Conservation (phyloP, 1,284 basidiomycete genomes). For the Tylopilus microsporus region DNA sequence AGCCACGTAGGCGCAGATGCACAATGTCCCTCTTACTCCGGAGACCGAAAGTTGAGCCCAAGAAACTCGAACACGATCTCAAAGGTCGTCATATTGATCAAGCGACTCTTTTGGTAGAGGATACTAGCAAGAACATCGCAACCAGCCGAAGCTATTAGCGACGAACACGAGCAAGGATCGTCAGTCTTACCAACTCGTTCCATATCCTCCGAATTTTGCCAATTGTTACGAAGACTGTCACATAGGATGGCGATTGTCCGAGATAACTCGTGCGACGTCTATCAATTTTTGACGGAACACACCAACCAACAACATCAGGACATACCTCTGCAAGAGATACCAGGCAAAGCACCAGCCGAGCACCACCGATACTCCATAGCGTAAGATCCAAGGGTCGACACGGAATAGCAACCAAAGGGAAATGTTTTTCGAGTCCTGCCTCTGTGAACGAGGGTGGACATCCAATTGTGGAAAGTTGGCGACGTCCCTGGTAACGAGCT, state of each 20-base stretch:
- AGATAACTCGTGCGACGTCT: conserved; percentile 72
- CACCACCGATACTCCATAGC: conserved; percentile 82
- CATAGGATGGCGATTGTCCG: conserved; percentile 68
- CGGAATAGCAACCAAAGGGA: conserved; percentile 56
- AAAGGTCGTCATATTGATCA: conserved; percentile 74
- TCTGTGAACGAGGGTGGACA: not conserved
- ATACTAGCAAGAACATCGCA: conserved; percentile 83
- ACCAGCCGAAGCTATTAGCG: conserved; percentile 51
- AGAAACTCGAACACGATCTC: conserved; percentile 79
- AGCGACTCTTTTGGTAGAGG: conserved; percentile 65
- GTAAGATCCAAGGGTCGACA: conserved; percentile 68
- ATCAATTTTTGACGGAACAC: not conserved
- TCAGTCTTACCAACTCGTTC: conserved; percentile 65
- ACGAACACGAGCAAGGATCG: not conserved
- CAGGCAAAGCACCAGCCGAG: conserved; percentile 68
- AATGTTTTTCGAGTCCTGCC: not conserved
- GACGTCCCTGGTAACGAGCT: conserved; percentile 39
- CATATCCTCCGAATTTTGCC: conserved; percentile 92
- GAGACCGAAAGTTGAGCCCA: conserved; percentile 76
- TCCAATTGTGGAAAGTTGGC: conserved; percentile 11
- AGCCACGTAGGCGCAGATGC: not conserved
- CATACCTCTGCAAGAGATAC: conserved; percentile 67
- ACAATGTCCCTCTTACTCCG: conserved; percentile 52
- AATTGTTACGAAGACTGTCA: conserved; percentile 76
- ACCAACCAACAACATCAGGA: not conserved